phyloP scores from a whole-genome alignment of 306 rosid genomes.

The Alnus glutinosa region DNA sequence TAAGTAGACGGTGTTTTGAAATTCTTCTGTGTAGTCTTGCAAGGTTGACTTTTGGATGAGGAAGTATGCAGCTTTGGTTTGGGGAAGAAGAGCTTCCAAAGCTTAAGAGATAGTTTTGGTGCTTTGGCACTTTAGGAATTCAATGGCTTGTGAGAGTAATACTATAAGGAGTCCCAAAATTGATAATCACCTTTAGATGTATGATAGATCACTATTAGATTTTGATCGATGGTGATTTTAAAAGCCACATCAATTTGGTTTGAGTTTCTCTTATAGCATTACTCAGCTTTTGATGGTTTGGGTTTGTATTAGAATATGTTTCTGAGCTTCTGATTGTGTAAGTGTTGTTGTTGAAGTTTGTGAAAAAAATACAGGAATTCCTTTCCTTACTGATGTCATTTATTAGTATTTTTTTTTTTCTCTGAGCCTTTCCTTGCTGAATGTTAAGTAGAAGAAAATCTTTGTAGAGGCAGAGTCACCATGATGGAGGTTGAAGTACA shows the following conservation, averaged over 20 bases:
- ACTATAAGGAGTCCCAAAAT: too few relatives aligned
- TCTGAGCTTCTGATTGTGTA: background rate
- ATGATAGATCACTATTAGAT: too few relatives aligned
- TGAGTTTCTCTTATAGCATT: too few relatives aligned
- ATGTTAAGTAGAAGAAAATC: conserved; percentile 14
- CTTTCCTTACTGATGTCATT: conserved; percentile 16
- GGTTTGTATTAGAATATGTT: background rate
- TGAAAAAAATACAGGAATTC: background rate
- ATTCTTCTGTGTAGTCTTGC: conserved; percentile 31
- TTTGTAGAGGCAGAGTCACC: conserved; percentile 24
- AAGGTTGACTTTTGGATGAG: conserved; percentile 3
- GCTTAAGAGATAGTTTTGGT: background rate
- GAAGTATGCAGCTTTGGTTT: conserved; percentile 21
- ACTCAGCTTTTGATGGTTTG: background rate
- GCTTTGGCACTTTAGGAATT: background rate
- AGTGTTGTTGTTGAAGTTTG: background rate
- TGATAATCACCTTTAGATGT: too few relatives aligned
- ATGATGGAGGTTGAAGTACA: conserved; percentile 17
- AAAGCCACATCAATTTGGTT: too few relatives aligned
- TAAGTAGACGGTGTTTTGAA: conserved; percentile 20
- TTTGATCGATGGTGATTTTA: too few relatives aligned
- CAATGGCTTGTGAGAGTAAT: background rate
- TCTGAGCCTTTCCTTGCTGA: conserved; percentile 5
- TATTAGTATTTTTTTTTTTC: background rate
- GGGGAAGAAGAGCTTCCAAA: background rate